Evolutionary conservation across 345 rosid genomes (phyloP), one percentile per base, ranked within the genome.

Genomic region (Iberis pinnata): DNA sequence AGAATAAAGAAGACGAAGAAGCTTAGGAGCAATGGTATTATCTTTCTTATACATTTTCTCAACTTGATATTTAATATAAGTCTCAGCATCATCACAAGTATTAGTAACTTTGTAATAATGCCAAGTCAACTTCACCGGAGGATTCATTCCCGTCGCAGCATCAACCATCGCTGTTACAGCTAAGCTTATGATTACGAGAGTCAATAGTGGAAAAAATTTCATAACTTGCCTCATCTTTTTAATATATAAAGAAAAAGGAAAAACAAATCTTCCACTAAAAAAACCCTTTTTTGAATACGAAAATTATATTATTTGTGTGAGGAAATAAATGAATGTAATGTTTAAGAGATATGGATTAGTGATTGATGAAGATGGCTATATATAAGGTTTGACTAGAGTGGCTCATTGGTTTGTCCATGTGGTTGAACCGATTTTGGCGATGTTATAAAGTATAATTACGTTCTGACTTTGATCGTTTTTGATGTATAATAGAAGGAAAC

Each of bases 1-100:
- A 0, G 95, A 63, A 65, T 80, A 82, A 31, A 80, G 84, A 54
- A 84, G 71, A 36, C 83, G 77, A 16, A 80, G 77, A 7, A 84
- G 73, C 80, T 84, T 84, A 3, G 90, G 72, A 0, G 84, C 63
- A 38, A 84, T 53, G 56, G 37, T 71, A 36, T 6, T 74, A 47
- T 84, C 97, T 0, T 5, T 5, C 15, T 69, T 13, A 63, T 75
- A 82, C 15, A 59, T 54, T 19, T 2, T 3, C 38, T 69, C 49
- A 3, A 85, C 82, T 73, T 88, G 78, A 41, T 70, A 29, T 73
- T 43, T 72, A 8, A 84, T 46, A 48, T 26, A 76, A 25, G 11
- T 26, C 55, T 88, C 95, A 0, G 87, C 92, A 6, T 82, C 45
- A 0, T 19, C 49, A 64, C 97, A 88, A 0, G 66, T 64, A 13